A percentile compares a stretch with the other conserved stretches of the same genome.
phyloP scores from a whole-genome alignment of 2,329 filamentous ascomycete genomes.

The Aureobasidium sp. region DNA sequence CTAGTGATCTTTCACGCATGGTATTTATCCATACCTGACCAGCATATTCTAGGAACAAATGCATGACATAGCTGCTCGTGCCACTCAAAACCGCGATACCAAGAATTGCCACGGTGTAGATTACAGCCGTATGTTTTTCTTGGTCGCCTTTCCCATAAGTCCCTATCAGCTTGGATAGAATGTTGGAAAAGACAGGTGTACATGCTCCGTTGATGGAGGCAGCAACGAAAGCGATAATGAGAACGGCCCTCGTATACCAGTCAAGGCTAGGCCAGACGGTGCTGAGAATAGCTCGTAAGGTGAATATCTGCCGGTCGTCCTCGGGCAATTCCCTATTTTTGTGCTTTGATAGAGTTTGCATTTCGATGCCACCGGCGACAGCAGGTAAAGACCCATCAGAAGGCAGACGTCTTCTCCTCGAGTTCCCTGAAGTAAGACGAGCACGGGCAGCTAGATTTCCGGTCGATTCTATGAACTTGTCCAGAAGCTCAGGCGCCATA shows the following conservation, averaged over 20 bases:
- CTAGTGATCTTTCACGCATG: constrained; percentile 61
- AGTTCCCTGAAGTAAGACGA: not conserved
- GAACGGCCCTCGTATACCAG: constrained; percentile 42
- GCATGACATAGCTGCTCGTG: constrained; percentile 55
- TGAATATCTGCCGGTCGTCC: not conserved
- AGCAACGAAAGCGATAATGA: constrained; percentile 55
- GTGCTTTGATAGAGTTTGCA: not conserved
- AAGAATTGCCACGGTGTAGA: constrained; percentile 65
- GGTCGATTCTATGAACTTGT: constrained; percentile 20
- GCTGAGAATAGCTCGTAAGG: constrained; percentile 50
- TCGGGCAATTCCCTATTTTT: not conserved
- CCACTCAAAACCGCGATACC: constrained; percentile 62
- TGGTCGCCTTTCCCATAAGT: constrained; percentile 56
- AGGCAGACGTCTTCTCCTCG: constrained; percentile 9
- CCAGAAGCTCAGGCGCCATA: constrained; percentile 16
- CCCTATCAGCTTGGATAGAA: constrained; percentile 64
- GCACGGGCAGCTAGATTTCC: constrained; percentile 20
- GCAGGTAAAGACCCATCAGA: constrained; percentile 1
- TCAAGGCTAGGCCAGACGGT: constrained; percentile 65
- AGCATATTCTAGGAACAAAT: constrained; percentile 64
- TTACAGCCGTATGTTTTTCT: constrained; percentile 46
- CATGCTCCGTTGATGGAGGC: constrained; percentile 58
- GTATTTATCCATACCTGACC: constrained; percentile 72
- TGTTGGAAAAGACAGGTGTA: constrained; percentile 68
- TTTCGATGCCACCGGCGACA: not conserved